A percentile compares a stretch with the other conserved stretches of the same genome.
Evolutionary conservation across 2,329 filamentous ascomycete genomes (phyloP).

Genomic region (Penicillium corylophilum): DNA sequence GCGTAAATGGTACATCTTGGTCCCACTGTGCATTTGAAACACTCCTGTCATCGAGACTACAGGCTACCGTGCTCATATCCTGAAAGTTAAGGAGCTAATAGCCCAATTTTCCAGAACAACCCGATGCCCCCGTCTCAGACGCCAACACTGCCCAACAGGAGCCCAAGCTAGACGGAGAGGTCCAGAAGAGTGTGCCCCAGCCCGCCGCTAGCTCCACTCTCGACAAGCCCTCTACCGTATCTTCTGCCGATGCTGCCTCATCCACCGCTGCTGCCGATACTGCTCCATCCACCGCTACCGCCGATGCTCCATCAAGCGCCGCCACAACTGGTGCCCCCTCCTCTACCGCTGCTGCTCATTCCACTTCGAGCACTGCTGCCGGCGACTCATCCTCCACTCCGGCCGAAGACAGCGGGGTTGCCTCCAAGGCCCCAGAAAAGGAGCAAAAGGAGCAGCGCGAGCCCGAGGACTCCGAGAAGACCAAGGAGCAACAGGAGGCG

Average conservation of each 20-base stretch:
- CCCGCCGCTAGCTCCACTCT: not conserved
- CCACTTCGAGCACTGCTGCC: not conserved
- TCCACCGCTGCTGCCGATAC: not conserved
- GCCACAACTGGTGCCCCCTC: not conserved
- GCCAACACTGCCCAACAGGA: slow-evolving; percentile 24
- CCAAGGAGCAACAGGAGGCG: not conserved
- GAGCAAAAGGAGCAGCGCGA: slow-evolving; percentile 17
- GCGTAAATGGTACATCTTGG: too few species aligned
- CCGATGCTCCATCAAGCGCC: not conserved
- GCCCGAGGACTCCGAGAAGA: slow-evolving; percentile 3
- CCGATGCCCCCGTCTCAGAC: slow-evolving; percentile 19
- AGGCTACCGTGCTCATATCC: not conserved
- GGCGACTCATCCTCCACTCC: not conserved
- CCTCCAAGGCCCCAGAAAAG: not conserved
- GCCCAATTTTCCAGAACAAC: slow-evolving; percentile 27
- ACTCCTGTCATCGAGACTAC: not conserved
- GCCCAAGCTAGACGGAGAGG: slow-evolving; percentile 7
- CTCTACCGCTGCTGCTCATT: not conserved
- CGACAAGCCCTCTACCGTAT: not conserved
- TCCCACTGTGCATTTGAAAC: too few species aligned
- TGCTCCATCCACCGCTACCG: not conserved
- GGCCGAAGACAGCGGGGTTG: not conserved
- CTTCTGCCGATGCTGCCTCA: slow-evolving; percentile 1
- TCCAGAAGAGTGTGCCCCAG: not conserved
- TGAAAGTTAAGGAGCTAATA: not conserved